phyloP scores from a whole-genome alignment of 179 eudicot genomes.

The Beta lomatogona region DNA sequence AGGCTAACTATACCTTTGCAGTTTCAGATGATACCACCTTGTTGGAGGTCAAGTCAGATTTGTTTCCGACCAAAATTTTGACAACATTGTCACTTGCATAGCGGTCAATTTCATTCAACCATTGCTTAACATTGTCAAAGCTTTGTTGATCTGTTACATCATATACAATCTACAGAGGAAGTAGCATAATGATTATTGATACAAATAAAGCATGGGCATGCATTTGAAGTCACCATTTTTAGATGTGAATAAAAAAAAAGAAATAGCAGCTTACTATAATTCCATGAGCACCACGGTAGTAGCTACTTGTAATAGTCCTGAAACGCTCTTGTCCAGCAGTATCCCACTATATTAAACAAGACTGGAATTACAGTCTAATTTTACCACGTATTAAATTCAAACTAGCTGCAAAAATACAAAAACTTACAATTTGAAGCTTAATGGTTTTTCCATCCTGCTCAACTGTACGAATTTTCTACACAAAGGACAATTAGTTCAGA shows the following conservation, averaged over 20 bases:
- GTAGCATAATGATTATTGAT: slow-evolving; percentile 2
- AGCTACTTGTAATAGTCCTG: slow-evolving; percentile 54
- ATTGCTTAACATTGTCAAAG: slow-evolving; percentile 50
- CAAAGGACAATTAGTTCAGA: slow-evolving; percentile 12
- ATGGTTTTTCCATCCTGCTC: slow-evolving; percentile 52
- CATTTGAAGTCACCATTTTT: neutral
- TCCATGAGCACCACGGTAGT: slow-evolving; percentile 62
- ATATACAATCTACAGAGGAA: slow-evolving; percentile 38
- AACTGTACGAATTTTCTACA: slow-evolving; percentile 50
- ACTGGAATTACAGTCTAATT: neutral
- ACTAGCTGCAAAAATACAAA: neutral
- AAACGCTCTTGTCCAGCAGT: slow-evolving; percentile 60
- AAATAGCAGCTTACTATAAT: slow-evolving; percentile 41
- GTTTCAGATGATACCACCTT: slow-evolving; percentile 49
- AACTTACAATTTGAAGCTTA: slow-evolving; percentile 53
- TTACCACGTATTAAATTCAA: neutral
- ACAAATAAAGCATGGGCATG: neutral
- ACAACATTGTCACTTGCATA: slow-evolving; percentile 55
- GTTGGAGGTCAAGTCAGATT: slow-evolving; percentile 42
- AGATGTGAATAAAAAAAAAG: neutral
- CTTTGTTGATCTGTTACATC: slow-evolving; percentile 55
- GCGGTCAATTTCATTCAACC: slow-evolving; percentile 49
- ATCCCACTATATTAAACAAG: slow-evolving; percentile 37
- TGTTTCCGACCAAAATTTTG: slow-evolving; percentile 48
- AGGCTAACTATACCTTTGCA: slow-evolving; percentile 33